These are phyloP conservation scores for Mycena maculata DNA, from an alignment of 768 basidiomycete genomes.

Conservation along the genomic window DNA sequence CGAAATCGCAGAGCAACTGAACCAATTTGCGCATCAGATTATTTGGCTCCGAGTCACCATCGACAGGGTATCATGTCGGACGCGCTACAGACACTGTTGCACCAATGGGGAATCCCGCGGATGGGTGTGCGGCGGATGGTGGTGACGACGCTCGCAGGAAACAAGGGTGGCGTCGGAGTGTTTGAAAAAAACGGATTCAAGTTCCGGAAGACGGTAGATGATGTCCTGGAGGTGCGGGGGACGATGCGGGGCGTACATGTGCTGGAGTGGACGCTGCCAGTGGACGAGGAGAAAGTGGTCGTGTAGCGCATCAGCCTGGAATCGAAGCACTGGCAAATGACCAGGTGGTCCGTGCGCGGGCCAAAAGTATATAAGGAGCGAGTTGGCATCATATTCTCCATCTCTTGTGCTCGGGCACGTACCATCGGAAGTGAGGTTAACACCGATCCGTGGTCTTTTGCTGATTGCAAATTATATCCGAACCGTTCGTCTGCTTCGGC, in stretches of 20 bases:
- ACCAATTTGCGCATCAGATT: constrained; percentile 56
- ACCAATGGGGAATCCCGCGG: constrained; percentile 71
- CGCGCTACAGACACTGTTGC: constrained; percentile 63
- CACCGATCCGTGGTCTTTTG: constrained; percentile 96
- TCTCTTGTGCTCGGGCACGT: constrained; percentile 97
- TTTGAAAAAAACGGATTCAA: constrained; percentile 76
- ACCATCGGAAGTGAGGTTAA: constrained; percentile 95
- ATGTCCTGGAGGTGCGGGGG: constrained; percentile 52
- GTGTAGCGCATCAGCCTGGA: not conserved
- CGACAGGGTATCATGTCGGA: constrained; percentile 81
- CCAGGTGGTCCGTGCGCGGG: constrained; percentile 16
- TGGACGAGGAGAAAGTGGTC: not conserved
- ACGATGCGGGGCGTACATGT: constrained; percentile 42
- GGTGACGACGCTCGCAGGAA: constrained; percentile 60
- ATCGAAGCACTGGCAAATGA: not conserved
- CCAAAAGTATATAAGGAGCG: constrained; percentile 20
- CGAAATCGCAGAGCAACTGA: not conserved
- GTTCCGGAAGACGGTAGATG: constrained; percentile 50
- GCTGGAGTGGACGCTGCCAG: constrained; percentile 22
- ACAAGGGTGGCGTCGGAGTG: constrained; percentile 70
- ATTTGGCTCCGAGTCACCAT: constrained; percentile 69
- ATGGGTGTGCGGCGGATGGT: constrained; percentile 68
- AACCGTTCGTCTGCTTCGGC: constrained; percentile 93
- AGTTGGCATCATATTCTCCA: constrained; percentile 45
- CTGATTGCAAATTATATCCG: constrained; percentile 99